Evolutionary conservation across 805 yeast genomes (phyloP).

Genomic region (Candida nonsorbophila): DNA sequence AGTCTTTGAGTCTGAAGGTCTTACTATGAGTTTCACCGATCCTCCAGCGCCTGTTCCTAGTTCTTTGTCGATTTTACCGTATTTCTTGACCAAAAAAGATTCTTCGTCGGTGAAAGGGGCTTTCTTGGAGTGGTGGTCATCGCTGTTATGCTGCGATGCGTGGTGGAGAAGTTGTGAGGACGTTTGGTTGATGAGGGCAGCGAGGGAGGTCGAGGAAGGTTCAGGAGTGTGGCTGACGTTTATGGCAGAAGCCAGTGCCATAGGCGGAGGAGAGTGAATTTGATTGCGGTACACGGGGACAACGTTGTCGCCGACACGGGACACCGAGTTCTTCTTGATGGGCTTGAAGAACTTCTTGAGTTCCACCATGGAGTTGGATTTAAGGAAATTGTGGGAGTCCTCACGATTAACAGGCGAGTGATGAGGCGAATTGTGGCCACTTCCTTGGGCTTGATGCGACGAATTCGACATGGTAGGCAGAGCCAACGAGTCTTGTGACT

Average conservation of each 20-base stretch:
- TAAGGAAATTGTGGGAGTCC: slow-evolving; percentile 27
- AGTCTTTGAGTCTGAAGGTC: slow-evolving; percentile 60
- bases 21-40: slow-evolving; percentile 66
- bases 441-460: slow-evolving; percentile 14
- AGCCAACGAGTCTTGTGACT: slow-evolving; percentile 29
- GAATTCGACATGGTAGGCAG: slow-evolving; percentile 32
- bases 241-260: slow-evolving; percentile 9
- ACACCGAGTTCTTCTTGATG: slow-evolving; percentile 24
- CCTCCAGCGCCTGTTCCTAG: slow-evolving; percentile 97
- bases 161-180: slow-evolving; percentile 31
- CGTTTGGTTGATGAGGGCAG: slow-evolving; percentile 31
- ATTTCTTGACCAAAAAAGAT: slow-evolving; percentile 66
- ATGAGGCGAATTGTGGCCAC: slow-evolving; percentile 8
- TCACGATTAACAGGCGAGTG: slow-evolving; percentile 11
- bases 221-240: background rate
- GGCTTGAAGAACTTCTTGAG: slow-evolving; percentile 70
- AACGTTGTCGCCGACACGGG: slow-evolving; percentile 11
- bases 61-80: slow-evolving; percentile 77
- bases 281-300: slow-evolving; percentile 20
- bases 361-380: slow-evolving; percentile 58
- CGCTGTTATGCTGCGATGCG: slow-evolving; percentile 30
- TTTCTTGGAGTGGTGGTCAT: slow-evolving; percentile 19
- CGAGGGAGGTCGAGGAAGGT: slow-evolving; percentile 27
- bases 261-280: slow-evolving; percentile 26
- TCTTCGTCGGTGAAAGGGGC: slow-evolving; percentile 27